phyloP scores from a whole-genome alignment of 1,284 basidiomycete genomes.

The Hortiboletus rubellus region DNA sequence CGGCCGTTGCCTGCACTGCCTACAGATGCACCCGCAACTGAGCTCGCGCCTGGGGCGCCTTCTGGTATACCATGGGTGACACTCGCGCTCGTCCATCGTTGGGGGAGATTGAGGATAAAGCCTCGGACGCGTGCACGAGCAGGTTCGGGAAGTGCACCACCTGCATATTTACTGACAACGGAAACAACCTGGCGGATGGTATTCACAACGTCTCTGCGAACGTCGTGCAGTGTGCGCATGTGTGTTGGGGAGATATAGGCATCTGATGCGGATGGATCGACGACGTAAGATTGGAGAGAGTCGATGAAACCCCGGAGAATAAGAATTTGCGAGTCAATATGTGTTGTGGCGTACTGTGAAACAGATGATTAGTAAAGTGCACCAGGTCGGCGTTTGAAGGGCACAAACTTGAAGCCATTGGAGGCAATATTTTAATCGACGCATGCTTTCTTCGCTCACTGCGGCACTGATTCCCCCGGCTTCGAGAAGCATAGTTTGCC shows the following conservation, averaged over 20 bases:
- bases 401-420: constrained; percentile 81
- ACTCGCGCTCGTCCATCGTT: constrained; percentile 62
- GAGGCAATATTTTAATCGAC: constrained; percentile 81
- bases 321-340: constrained; percentile 86
- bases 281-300: constrained; percentile 54
- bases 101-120: constrained; percentile 81
- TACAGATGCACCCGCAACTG: constrained; percentile 41
- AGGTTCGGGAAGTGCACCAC: constrained; percentile 80
- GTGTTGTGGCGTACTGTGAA: constrained; percentile 79
- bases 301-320: constrained; percentile 81
- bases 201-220: constrained; percentile 80
- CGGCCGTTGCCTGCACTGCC: constrained; percentile 31
- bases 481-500: constrained; percentile 83
- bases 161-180: constrained; percentile 85
- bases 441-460: constrained; percentile 88
- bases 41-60: constrained; percentile 30
- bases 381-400: constrained; percentile 41
- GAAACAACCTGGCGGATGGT: constrained; percentile 89
- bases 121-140: constrained; percentile 75
- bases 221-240: constrained; percentile 66
- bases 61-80: constrained; percentile 22
- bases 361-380: constrained; percentile 36
- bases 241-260: constrained; percentile 51
- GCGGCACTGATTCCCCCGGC: constrained; percentile 89
- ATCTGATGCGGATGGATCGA: constrained; percentile 26